phyloP scores from a whole-genome alignment of 805 yeast genomes.

The Scheffersomyces stipitis region DNA sequence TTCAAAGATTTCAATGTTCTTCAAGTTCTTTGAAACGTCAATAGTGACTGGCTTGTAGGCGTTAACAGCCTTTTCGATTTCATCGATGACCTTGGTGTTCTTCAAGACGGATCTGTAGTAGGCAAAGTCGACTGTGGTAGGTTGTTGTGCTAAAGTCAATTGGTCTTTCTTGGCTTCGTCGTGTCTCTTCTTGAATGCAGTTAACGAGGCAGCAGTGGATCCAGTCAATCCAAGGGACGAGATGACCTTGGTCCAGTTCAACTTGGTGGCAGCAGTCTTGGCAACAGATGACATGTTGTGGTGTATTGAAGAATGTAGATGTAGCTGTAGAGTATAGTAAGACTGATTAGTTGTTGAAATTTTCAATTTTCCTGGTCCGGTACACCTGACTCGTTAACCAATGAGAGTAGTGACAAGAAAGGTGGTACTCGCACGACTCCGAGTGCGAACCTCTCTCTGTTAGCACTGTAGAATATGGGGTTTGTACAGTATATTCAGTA shows the following conservation, averaged over 20 bases:
- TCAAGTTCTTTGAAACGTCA: conserved; percentile 86
- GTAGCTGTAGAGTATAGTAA: too few relatives aligned
- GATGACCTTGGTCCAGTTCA: conserved; percentile 93
- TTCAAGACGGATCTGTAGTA: conserved; percentile 78
- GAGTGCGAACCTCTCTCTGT: too few relatives aligned
- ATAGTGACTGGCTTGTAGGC: conserved; percentile 80
- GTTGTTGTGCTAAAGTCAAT: conserved; percentile 66
- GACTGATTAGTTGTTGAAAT: too few relatives aligned
- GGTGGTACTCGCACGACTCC: too few relatives aligned
- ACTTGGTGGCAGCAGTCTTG: conserved; percentile 73
- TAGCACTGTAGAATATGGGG: too few relatives aligned
- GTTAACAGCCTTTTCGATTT: conserved; percentile 74
- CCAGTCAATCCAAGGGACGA: conserved; percentile 91
- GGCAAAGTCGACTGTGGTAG: conserved; percentile 76
- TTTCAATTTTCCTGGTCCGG: too few relatives aligned
- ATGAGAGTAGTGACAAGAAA: too few relatives aligned
- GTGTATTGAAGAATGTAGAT: too few relatives aligned
- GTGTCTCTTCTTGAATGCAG: conserved; percentile 95
- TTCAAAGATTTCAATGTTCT: conserved; percentile 91
- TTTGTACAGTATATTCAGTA: too few relatives aligned
- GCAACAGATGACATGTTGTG: conserved; percentile 39
- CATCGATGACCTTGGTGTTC: conserved; percentile 76
- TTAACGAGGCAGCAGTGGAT: conserved; percentile 80
- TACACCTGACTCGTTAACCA: too few relatives aligned
- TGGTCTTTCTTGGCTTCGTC: conserved; percentile 93